Evolutionary conservation across 306 rosid genomes (phyloP).

Genomic region (Glycine tomentella): DNA sequence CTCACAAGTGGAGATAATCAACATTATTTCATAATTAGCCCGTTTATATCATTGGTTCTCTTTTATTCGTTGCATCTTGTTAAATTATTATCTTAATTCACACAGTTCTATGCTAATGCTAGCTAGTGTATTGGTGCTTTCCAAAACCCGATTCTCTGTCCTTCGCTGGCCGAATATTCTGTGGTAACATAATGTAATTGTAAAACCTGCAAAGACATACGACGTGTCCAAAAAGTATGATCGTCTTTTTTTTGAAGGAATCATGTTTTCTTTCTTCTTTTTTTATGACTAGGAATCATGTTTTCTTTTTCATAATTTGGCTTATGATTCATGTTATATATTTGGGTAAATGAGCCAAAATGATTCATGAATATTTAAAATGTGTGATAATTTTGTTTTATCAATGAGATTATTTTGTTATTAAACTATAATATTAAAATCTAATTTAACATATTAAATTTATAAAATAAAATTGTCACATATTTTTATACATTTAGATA

Average conservation of each 20-base stretch:
- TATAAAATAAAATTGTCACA: too few species aligned
- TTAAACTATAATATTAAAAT: too few species aligned
- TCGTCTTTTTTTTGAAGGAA: slow-evolving; percentile 16
- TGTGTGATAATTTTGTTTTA: too few species aligned
- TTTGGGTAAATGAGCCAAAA: background rate
- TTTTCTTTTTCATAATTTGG: background rate
- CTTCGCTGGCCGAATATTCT: slow-evolving; percentile 18
- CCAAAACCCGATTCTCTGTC: background rate
- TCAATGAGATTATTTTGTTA: too few species aligned
- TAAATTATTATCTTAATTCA: background rate
- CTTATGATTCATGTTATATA: too few species aligned
- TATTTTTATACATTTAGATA: background rate
- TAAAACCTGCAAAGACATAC: background rate
- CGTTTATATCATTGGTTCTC: background rate
- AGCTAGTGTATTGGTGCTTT: background rate
- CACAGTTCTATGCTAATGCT: background rate
- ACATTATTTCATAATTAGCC: background rate
- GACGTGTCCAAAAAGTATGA: background rate
- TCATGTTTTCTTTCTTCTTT: slow-evolving; percentile 16
- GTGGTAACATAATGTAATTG: background rate
- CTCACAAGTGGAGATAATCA: background rate
- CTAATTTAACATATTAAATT: too few species aligned
- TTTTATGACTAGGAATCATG: background rate
- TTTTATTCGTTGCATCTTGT: background rate
- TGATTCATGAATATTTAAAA: too few species aligned